Base-by-base conservation (phyloP, 768 basidiomycete species). In the Dendrothele bispora region DNA sequence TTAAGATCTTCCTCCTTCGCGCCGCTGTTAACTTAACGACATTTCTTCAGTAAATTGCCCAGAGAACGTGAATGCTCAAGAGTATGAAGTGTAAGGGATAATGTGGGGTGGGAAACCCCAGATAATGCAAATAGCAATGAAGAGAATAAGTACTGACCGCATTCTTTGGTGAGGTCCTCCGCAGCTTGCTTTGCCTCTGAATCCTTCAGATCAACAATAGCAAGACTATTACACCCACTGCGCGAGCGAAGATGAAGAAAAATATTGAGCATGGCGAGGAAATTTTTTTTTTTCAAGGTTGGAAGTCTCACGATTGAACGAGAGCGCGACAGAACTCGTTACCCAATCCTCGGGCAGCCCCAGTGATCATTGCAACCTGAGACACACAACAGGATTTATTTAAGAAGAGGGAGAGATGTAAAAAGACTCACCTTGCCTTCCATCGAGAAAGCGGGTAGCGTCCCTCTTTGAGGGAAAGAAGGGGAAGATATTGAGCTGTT, bases 331-430 rank as follows among this genome's bases (percentile, higher is more conserved):
- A 94, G 63, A 98, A 92, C 65, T 92, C 86, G 55, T 88, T 78
- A 6, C 95, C 95, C 38, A 98, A 72, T 6, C 95, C 95, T 58
- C 89, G 78, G 11, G 94, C 95, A 45, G 86, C 95, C 38, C 95
- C 95, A 30, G 95, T 98, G 42, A 98, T 84, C 57, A 95, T 71
- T 69, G 91, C 91, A 45, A 93, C 92, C 85, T 95, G n/a, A 60
- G 6, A 17, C 22, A 38, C 41, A 10, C 20, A 41, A 17, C 28
- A 51, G 47, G 24, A 38, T 43, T 15, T 48, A 7, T 35, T n/a
- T 73, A 72, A 76, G 69, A 54, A 55, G 55, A 47, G 53, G 42
- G 39, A 48, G 18, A 14, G 22, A 24, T 28, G 27, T 12, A 20
- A 29, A 22, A 47, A 28, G 40, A 36, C 66, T 54, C 42, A 85